Conservation (phyloP, 139 green algal species). For the Nannochloris sp. region DNA sequence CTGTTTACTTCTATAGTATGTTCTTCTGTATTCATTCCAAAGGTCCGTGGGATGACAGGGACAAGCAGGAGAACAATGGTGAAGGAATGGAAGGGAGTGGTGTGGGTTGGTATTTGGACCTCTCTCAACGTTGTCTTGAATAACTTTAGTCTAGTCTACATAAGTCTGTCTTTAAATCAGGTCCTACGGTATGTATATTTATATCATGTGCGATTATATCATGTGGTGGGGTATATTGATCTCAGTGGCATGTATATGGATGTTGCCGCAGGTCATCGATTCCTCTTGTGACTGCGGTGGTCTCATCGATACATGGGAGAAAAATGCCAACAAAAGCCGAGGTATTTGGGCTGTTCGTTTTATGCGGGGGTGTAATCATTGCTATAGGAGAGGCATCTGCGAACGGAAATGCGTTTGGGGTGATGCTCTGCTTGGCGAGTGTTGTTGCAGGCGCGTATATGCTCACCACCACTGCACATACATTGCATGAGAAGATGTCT, state of each 20-base stretch:
- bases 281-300: background rate
- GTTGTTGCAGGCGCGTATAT: slow-evolving; percentile 2
- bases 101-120: background rate
- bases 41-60: too few relatives aligned
- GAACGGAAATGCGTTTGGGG: background rate
- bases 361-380: background rate
- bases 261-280: slow-evolving; percentile 1
- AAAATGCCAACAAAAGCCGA: background rate
- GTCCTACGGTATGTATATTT: background rate
- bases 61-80: background rate
- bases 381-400: slow-evolving; percentile 6
- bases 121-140: background rate
- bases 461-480: background rate
- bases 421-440: slow-evolving; percentile 1
- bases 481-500: background rate
- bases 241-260: slow-evolving; percentile 3
- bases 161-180: slow-evolving; percentile 12
- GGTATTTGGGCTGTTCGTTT: background rate
- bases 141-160: slow-evolving; percentile 7
- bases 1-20: background rate
- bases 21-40: background rate
- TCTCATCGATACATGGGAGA: background rate
- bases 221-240: background rate
- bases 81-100: background rate
- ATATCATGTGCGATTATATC: background rate